These are phyloP conservation scores for Aspergillus sp. DNA, from an alignment of 2,329 filamentous ascomycete species.

Conservation along the genomic window DNA sequence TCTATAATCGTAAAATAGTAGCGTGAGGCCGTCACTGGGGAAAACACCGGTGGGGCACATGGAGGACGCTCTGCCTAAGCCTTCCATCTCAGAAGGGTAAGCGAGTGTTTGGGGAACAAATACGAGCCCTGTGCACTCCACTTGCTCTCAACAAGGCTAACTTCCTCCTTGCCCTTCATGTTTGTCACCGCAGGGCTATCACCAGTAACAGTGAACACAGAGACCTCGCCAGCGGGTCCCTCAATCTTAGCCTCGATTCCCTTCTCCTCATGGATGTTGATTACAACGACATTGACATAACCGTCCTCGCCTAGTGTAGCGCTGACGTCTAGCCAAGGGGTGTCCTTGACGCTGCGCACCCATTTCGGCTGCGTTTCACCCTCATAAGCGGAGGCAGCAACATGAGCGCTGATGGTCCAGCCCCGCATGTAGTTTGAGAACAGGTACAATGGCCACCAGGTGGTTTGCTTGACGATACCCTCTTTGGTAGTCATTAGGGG, in stretches of 20 bases:
- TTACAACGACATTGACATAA: conserved; percentile 65
- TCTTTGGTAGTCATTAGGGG: conserved; percentile 69
- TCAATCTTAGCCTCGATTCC: conserved; percentile 61
- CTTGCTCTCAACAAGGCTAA: conserved; percentile 58
- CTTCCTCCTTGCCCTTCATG: conserved; percentile 61
- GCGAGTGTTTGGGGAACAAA: conserved; percentile 67
- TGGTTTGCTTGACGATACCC: conserved; percentile 69
- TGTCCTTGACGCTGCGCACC: conserved; percentile 55
- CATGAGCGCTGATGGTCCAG: conserved; percentile 64
- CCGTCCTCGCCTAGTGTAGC: conserved; percentile 53
- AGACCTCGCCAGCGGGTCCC: conserved; percentile 54
- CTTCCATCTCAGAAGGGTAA: conserved; percentile 66
- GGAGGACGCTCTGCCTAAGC: conserved; percentile 15
- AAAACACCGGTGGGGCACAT: not conserved
- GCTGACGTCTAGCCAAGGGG: conserved; percentile 57
- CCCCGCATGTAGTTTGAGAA: conserved; percentile 74
- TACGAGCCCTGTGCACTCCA: conserved; percentile 66
- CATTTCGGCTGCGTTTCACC: conserved; percentile 51
- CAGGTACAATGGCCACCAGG: conserved; percentile 71
- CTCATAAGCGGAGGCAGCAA: conserved; percentile 62
- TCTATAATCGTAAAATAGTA: conserved; percentile 10
- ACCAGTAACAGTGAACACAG: conserved; percentile 65
- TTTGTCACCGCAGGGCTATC: conserved; percentile 60
- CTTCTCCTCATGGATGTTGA: conserved; percentile 66
- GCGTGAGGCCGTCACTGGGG: not conserved